These are phyloP conservation scores for Dipodascopsis uninucleata DNA, from an alignment of 805 yeast genomes.

Conservation along the genomic window DNA sequence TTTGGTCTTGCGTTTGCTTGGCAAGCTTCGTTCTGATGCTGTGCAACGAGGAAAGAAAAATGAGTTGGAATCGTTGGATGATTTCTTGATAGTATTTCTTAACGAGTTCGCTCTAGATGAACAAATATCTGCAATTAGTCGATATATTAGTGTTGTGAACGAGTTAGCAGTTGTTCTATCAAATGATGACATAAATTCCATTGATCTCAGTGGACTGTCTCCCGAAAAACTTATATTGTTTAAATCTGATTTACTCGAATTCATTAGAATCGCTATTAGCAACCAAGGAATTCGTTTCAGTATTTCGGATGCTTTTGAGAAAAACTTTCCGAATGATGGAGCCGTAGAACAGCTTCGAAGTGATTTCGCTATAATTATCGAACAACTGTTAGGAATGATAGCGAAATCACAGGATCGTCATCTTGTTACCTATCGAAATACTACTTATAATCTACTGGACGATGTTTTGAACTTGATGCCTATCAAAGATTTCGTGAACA, in stretches of 20 bases:
- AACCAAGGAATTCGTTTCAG: constrained; percentile 2
- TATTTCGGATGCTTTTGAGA: constrained; percentile 45
- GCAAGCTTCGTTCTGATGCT: constrained; percentile 66
- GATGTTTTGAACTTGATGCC: constrained; percentile 70
- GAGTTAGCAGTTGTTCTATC: constrained; percentile 17
- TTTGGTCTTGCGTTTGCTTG: constrained; percentile 70
- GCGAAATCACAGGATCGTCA: constrained; percentile 7
- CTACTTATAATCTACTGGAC: constrained; percentile 55
- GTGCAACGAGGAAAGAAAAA: constrained; percentile 53
- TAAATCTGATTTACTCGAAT: constrained; percentile 24
- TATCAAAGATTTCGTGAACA: constrained; percentile 61
- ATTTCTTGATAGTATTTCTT: constrained; percentile 68
- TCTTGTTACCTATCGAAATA: constrained; percentile 40
- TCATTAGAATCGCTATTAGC: constrained; percentile 7
- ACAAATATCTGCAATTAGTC: constrained; percentile 54
- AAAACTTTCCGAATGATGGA: too few relatives aligned
- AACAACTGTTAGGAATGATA: constrained; percentile 26
- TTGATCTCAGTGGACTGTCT: constrained; percentile 13
- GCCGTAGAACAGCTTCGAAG: constrained; percentile 8
- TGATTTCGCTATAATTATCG: constrained; percentile 30
- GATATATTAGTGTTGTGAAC: constrained; percentile 51
- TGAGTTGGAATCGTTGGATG: constrained; percentile 65
- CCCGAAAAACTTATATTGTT: constrained; percentile 18
- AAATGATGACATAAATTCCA: not conserved
- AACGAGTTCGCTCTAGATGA: constrained; percentile 64